phyloP scores from a whole-genome alignment of 305 asterid species.

The Fraxinus nigra region DNA sequence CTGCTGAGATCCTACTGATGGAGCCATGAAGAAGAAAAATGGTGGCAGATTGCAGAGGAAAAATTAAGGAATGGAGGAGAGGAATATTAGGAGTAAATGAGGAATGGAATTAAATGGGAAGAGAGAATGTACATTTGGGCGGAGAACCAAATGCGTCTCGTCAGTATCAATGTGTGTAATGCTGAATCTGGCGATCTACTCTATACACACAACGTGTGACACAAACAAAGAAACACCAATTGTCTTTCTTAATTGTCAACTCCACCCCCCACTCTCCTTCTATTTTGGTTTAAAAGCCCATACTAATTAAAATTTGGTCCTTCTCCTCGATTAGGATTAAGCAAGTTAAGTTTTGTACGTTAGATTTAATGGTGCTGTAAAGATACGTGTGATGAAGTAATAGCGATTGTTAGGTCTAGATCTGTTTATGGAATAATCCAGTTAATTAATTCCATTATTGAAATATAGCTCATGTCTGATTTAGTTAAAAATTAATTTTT shows the following conservation, averaged over 20 bases:
- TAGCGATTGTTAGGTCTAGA: not conserved
- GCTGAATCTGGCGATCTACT: constrained; percentile 69
- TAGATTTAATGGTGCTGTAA: too few species aligned
- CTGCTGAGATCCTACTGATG: constrained; percentile 30
- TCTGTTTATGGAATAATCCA: not conserved
- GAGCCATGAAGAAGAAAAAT: constrained; percentile 40
- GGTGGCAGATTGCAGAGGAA: not conserved
- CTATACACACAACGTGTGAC: constrained; percentile 26
- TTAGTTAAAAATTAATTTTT: too few species aligned
- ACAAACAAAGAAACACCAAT: not conserved
- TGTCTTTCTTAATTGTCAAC: too few species aligned
- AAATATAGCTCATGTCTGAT: too few species aligned
- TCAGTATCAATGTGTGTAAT: constrained; percentile 50
- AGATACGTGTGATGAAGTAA: not conserved
- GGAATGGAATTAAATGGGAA: constrained; percentile 32
- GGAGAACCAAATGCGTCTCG: constrained; percentile 65
- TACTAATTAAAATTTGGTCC: too few species aligned
- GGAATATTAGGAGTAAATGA: constrained; percentile 26
- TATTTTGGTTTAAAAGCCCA: not conserved
- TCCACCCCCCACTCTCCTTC: too few species aligned
- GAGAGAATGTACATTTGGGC: constrained; percentile 39
- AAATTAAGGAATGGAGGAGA: constrained; percentile 25
- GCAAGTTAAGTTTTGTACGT: not conserved
- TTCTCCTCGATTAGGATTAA: not conserved
- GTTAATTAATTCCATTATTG: not conserved